A percentile compares a stretch with the other conserved stretches of the same genome.
phyloP scores from a whole-genome alignment of 2,329 filamentous ascomycete species.

The Penicillium decumbens region DNA sequence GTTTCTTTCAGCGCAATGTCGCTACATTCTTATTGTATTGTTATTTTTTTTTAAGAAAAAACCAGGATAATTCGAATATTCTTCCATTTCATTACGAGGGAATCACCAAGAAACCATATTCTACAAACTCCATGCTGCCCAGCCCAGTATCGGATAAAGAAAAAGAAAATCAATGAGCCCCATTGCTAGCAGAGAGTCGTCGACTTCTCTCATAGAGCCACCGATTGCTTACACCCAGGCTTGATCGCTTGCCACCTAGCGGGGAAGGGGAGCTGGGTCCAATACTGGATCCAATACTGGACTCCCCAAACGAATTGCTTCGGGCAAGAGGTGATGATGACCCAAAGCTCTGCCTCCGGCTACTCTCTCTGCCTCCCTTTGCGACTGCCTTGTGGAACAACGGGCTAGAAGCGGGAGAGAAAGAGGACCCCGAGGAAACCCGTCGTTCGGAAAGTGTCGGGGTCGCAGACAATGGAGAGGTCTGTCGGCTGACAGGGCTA shows the following conservation, averaged over 20 bases:
- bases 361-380: slow-evolving; percentile 34
- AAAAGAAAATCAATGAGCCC: slow-evolving; percentile 27
- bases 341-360: slow-evolving; percentile 52
- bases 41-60: background rate
- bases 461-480: slow-evolving; percentile 38
- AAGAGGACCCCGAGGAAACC: slow-evolving; percentile 46
- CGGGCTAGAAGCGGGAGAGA: slow-evolving; percentile 52
- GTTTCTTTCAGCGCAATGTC: background rate
- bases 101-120: slow-evolving; percentile 18
- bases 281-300: slow-evolving; percentile 38
- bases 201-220: slow-evolving; percentile 85
- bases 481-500: slow-evolving; percentile 36
- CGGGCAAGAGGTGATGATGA: slow-evolving; percentile 43
- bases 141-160: slow-evolving; percentile 8
- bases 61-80: background rate
- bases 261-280: slow-evolving; percentile 66
- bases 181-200: slow-evolving; percentile 37
- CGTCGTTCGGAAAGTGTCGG: slow-evolving; percentile 34
- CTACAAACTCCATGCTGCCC: slow-evolving; percentile 18
- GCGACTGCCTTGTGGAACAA: slow-evolving; percentile 65
- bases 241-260: slow-evolving; percentile 60
- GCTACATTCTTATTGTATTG: background rate
- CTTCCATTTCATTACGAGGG: slow-evolving; percentile 10
- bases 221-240: slow-evolving; percentile 79
- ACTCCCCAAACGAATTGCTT: slow-evolving; percentile 35